Evolutionary conservation across 371 early-diverging fungal genomes (phyloP).

Genomic region (Basidiobolus meristosporus): DNA sequence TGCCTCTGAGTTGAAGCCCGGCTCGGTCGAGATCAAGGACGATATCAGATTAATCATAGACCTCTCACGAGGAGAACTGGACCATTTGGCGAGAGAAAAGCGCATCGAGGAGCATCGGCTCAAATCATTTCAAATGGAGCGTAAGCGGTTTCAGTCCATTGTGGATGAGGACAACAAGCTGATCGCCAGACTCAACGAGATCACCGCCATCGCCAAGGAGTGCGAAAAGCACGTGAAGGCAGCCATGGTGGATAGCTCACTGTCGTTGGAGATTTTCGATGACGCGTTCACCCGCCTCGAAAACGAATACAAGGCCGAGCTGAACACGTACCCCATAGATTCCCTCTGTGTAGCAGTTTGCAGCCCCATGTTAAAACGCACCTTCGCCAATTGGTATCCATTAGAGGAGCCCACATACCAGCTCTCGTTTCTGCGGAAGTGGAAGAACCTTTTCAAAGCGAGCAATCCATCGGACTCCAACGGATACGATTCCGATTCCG

Average conservation of each 20-base stretch:
- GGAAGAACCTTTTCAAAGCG: conserved; percentile 20
- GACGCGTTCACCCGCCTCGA: conserved; percentile 23
- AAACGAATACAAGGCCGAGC: conserved; percentile 25
- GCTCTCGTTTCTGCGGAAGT: conserved; percentile 20
- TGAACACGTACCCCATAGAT: conserved; percentile 31
- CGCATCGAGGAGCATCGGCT: conserved; percentile 17
- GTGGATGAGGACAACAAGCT: conserved; percentile 14
- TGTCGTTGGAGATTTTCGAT: conserved; percentile 26
- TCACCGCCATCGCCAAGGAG: conserved; percentile 22
- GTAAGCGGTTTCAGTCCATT: conserved; percentile 12
- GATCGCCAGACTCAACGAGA: conserved; percentile 14
- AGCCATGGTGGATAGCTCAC: conserved; percentile 16
- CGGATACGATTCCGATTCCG: conserved; percentile 11
- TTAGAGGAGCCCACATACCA: conserved; percentile 35
- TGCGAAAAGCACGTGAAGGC: conserved; percentile 15
- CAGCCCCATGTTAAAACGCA: conserved; percentile 27
- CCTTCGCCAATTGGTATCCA: conserved; percentile 37
- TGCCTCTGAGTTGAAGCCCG: too few relatives aligned
- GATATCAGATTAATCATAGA: conserved; percentile 33
- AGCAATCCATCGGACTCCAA: conserved; percentile 6
- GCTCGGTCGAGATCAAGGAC: too few relatives aligned
- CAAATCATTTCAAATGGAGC: conserved; percentile 11
- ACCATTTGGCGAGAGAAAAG: conserved; percentile 35
- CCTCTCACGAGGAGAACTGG: conserved; percentile 40
- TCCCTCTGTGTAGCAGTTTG: conserved; percentile 40